Conservation (phyloP, 176 grass and related monocot genomes). For the Oryza glaberrima region DNA sequence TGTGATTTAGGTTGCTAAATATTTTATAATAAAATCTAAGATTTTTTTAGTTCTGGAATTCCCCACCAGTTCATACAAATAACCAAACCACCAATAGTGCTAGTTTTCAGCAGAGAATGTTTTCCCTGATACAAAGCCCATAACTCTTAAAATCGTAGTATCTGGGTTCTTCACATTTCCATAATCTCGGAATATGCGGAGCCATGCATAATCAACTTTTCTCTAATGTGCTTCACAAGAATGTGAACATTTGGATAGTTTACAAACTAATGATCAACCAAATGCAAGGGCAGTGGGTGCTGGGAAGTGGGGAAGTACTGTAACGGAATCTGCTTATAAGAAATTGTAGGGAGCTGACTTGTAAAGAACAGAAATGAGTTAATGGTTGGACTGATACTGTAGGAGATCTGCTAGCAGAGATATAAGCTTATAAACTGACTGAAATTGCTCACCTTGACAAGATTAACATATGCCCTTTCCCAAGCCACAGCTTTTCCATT, state of each 20-base stretch:
- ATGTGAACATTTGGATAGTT: slow-evolving; percentile 27
- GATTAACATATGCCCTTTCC: slow-evolving; percentile 89
- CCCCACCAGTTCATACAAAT: too few relatives aligned
- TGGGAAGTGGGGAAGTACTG: neutral
- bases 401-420: slow-evolving; percentile 10
- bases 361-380: slow-evolving; percentile 7
- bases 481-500: slow-evolving; percentile 84
- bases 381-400: slow-evolving; percentile 10
- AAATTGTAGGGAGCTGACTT: neutral
- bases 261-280: neutral
- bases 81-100: too few relatives aligned
- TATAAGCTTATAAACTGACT: slow-evolving; percentile 35
- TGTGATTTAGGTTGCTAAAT: too few relatives aligned
- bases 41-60: too few relatives aligned
- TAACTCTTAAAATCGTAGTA: slow-evolving; percentile 18
- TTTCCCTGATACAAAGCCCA: slow-evolving; percentile 8
- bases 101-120: too few relatives aligned
- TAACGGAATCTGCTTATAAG: slow-evolving; percentile 20
- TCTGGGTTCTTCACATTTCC: neutral
- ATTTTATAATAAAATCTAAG: too few relatives aligned
- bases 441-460: slow-evolving; percentile 69
- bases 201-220: slow-evolving; percentile 20
- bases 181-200: slow-evolving; percentile 27
- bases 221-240: slow-evolving; percentile 26
- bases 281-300: neutral